phyloP scores from a whole-genome alignment of 768 basidiomycete genomes.

The Suillus lakei region DNA sequence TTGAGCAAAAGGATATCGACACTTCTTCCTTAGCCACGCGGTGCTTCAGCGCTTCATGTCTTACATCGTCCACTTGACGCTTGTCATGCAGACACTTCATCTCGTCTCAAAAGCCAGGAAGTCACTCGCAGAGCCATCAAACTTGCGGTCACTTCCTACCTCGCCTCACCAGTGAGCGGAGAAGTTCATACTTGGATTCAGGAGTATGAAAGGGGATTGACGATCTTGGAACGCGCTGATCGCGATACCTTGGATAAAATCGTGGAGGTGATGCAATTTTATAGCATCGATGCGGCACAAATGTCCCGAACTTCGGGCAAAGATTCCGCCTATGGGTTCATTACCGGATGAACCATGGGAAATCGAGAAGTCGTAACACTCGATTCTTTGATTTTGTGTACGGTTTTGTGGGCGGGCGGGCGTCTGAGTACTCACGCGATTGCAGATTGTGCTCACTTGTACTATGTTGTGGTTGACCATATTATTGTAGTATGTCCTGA shows the following conservation, averaged over 20 bases:
- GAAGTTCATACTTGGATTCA: neutral
- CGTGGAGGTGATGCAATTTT: neutral
- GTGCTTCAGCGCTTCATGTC: conserved; percentile 24
- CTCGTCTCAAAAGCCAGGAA: neutral
- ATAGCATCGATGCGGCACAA: neutral
- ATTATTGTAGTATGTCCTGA: neutral
- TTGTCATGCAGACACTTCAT: conserved; percentile 27
- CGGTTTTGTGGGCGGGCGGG: neutral
- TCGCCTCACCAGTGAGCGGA: neutral
- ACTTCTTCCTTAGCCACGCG: neutral
- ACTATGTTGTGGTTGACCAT: neutral
- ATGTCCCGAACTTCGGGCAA: neutral
- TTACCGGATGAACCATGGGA: neutral
- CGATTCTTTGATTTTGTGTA: neutral
- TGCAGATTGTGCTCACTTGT: neutral
- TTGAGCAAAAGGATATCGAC: neutral
- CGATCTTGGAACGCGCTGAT: neutral
- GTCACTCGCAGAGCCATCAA: neutral
- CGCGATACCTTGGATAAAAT: neutral
- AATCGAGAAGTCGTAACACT: neutral
- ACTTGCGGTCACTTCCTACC: neutral
- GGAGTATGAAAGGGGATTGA: neutral
- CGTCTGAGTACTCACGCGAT: neutral
- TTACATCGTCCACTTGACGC: conserved; percentile 31
- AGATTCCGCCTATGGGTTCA: neutral